Percentiles rank a stretch among this genome's conserved stretches.
phyloP scores from a whole-genome alignment of 2,329 filamentous ascomycete species.

The Hypoxylon sp. region DNA sequence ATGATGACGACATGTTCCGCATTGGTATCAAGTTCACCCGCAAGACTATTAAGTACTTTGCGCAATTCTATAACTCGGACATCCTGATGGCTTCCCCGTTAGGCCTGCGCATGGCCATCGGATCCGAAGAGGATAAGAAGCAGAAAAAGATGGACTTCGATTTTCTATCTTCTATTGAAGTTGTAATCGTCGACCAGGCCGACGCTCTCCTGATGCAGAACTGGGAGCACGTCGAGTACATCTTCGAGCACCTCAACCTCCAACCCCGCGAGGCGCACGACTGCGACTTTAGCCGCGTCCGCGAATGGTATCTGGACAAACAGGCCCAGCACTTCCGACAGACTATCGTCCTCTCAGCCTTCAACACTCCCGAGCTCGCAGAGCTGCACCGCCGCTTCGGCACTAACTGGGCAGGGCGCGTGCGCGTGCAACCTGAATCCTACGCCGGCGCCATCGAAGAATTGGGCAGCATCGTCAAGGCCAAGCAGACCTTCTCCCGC shows the following conservation, averaged over 20 bases:
- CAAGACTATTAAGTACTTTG: conserved; percentile 94
- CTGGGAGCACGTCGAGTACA: conserved; percentile 95
- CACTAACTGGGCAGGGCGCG: conserved; percentile 84
- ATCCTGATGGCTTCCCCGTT: conserved; percentile 93
- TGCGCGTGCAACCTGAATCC: conserved; percentile 77
- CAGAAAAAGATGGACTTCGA: conserved; percentile 83
- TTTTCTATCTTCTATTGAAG: conserved; percentile 93
- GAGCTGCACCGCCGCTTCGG: conserved; percentile 82
- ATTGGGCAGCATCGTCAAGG: conserved; percentile 72
- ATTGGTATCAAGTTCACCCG: conserved; percentile 97
- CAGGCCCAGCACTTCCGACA: conserved; percentile 86
- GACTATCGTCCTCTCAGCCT: conserved; percentile 84
- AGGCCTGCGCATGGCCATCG: conserved; percentile 90
- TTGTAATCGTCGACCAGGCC: conserved; percentile 91
- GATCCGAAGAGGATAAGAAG: conserved; percentile 79
- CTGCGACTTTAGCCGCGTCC: conserved; percentile 92
- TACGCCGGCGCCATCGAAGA: conserved; percentile 82
- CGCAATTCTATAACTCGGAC: conserved; percentile 96
- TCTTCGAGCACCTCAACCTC: conserved; percentile 91
- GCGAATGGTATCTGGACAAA: conserved; percentile 93
- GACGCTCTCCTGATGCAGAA: conserved; percentile 98
- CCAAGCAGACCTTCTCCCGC: conserved; percentile 90
- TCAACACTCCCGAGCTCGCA: conserved; percentile 90
- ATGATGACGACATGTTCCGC: conserved; percentile 97
- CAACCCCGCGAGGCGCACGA: conserved; percentile 92